Percentiles rank a stretch among this genome's conserved stretches.
These are phyloP conservation scores for Rhodamnia argentea DNA, from an alignment of 345 rosid species.

Conservation along the genomic window DNA sequence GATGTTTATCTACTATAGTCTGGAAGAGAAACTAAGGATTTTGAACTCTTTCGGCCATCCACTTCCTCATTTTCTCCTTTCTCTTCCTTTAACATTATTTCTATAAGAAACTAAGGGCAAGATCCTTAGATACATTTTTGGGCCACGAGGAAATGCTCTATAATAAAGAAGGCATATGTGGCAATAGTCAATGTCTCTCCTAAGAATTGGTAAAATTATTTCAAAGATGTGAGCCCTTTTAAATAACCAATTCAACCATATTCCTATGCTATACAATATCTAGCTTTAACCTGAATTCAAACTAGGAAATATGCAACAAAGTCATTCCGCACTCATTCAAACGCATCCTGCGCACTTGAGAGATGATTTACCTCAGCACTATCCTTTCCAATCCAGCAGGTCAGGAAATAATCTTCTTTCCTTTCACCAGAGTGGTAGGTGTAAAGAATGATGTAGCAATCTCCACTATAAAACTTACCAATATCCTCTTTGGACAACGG, in stretches of 20 bases:
- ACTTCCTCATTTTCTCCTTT: background rate
- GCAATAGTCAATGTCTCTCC: background rate
- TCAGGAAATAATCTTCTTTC: constrained; percentile 83
- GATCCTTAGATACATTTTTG: background rate
- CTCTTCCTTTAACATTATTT: background rate
- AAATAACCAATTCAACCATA: background rate
- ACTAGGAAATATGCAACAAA: background rate
- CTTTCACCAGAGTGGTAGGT: constrained; percentile 83
- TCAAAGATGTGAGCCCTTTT: background rate
- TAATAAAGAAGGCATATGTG: background rate
- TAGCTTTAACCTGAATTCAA: background rate
- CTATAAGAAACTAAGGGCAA: background rate
- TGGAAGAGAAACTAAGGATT: background rate
- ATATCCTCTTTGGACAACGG: constrained; percentile 58
- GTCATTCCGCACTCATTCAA: background rate
- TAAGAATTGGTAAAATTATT: background rate
- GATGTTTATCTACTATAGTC: background rate
- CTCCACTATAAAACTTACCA: constrained; percentile 88
- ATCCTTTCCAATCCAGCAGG: constrained; percentile 89
- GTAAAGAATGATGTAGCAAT: constrained; percentile 88
- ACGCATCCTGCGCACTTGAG: background rate
- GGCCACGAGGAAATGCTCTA: background rate
- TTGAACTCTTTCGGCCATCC: background rate
- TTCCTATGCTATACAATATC: background rate
- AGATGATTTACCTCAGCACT: constrained; percentile 59